Base-by-base conservation (phyloP, 345 rosid genomes). In the Citrus maxima region DNA sequence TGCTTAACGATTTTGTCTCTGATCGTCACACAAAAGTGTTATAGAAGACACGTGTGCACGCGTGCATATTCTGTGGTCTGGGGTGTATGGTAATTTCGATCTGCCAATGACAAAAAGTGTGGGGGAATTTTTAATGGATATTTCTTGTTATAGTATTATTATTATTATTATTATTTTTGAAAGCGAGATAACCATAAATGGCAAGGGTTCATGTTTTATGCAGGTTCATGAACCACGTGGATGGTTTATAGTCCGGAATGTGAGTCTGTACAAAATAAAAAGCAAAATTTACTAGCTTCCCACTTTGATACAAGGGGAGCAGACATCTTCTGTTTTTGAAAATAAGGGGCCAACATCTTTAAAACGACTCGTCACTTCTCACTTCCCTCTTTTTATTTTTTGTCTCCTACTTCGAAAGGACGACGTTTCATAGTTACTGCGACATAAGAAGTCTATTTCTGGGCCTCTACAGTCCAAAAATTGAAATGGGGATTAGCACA, bases 211-310 rank as follows among this genome's bases (percentile, higher is more conserved):
- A 8, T 35, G 62, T 46, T 71, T 28, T 54, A 25, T 0, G 74
- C 28, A 76, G 67, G 68, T 80, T 71, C 83, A 75, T 72, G 85
- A 82, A 78, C 84, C 88, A 85, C 78, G 76, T 81, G 77, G 66
- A 63, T 73, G 67, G 77, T 58, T 25, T 59, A 35, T 46, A 35
- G 25, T 22, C 64, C 9, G 10, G 38, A 64, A 18, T 27, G 18
- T 18, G 34, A 12, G 27, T 7, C 70, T 30, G 28, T 32, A 1
- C 19, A 63, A 60, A 55, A 2, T 46, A 49, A 22, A 22, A 46
- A 65, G 51, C 76, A 32, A 3, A 63, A 73, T 63, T 46, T 46
- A 14, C 40, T 25, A 24, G 9, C 42, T 46, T 58, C 49, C 73
- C 10, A 32, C 67, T 70, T 71, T 13, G 30, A 7, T 1, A 13